phyloP scores from a whole-genome alignment of 2,329 filamentous ascomycete species.

The Ascocoryne sarcoides region DNA sequence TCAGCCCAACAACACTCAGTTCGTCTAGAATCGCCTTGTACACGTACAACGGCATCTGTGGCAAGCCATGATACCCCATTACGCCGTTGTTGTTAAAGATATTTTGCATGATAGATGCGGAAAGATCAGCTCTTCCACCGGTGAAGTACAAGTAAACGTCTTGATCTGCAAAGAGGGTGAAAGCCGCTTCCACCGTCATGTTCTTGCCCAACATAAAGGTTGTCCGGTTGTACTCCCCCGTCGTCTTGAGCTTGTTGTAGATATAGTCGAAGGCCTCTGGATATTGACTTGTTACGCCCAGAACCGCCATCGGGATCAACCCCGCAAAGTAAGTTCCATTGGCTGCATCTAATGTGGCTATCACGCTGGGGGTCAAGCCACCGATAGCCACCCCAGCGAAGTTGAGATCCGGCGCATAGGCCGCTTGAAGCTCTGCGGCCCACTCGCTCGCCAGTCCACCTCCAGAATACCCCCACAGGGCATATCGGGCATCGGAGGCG shows the following conservation, averaged over 20 bases:
- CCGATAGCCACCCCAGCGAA: slow-evolving; percentile 42
- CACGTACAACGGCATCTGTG: slow-evolving; percentile 39
- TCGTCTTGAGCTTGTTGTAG: slow-evolving; percentile 6
- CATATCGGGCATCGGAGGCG: slow-evolving; percentile 2
- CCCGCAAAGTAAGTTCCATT: slow-evolving; percentile 21
- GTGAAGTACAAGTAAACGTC: slow-evolving; percentile 36
- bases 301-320: slow-evolving; percentile 2
- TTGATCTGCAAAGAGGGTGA: slow-evolving; percentile 26
- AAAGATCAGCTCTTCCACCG: slow-evolving; percentile 25
- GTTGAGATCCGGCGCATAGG: slow-evolving; percentile 43
- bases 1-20: slow-evolving; percentile 34
- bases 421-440: slow-evolving; percentile 41
- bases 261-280: slow-evolving; percentile 6
- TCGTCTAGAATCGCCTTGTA: slow-evolving; percentile 43
- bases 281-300: slow-evolving; percentile 11
- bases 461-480: slow-evolving; percentile 47
- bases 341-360: neutral
- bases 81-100: slow-evolving; percentile 6
- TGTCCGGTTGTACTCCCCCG: slow-evolving; percentile 27
- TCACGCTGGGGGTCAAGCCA: slow-evolving; percentile 37
- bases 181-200: slow-evolving; percentile 23
- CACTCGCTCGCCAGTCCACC: slow-evolving; percentile 42
- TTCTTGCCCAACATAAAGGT: slow-evolving; percentile 26
- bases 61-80: slow-evolving; percentile 30
- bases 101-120: slow-evolving; percentile 3